These are phyloP conservation scores for Chenopodium album DNA, from an alignment of 148 eudicot genomes.

Conservation along the genomic window DNA sequence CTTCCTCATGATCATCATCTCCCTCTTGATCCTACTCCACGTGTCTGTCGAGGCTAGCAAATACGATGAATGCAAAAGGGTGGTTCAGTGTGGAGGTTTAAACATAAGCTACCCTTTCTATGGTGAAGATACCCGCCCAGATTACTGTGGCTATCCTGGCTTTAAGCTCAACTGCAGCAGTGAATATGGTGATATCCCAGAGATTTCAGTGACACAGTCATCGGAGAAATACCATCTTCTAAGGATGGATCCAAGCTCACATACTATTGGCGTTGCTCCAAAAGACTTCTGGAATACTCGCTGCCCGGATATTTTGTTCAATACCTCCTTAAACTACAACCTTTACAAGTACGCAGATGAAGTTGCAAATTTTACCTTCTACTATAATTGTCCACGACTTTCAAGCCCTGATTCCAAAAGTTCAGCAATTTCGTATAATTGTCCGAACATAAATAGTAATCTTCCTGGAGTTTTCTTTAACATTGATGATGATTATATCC, in stretches of 20 bases:
- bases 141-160: constrained; percentile 51
- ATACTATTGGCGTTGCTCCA: constrained; percentile 17
- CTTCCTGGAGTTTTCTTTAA: neutral
- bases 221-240: constrained; percentile 33
- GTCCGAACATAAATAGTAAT: neutral
- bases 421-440: neutral
- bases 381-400: constrained; percentile 43
- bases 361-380: constrained; percentile 34
- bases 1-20: constrained; percentile 6
- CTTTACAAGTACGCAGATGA: constrained; percentile 19
- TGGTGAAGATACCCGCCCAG: too few relatives aligned
- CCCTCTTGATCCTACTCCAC: constrained; percentile 4
- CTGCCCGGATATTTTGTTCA: constrained; percentile 25
- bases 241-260: constrained; percentile 2
- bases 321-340: constrained; percentile 33
- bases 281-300: neutral
- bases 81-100: constrained; percentile 34
- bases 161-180: constrained; percentile 41
- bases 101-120: too few relatives aligned
- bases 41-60: constrained; percentile 10
- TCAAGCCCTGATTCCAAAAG: too few relatives aligned
- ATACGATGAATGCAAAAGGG: constrained; percentile 34
- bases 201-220: neutral
- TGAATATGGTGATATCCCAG: neutral
- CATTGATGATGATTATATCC: too few relatives aligned